These are phyloP conservation scores for Fistulifera solaris DNA, from an alignment of 108 stramenopile genomes.

Conservation along the genomic window DNA sequence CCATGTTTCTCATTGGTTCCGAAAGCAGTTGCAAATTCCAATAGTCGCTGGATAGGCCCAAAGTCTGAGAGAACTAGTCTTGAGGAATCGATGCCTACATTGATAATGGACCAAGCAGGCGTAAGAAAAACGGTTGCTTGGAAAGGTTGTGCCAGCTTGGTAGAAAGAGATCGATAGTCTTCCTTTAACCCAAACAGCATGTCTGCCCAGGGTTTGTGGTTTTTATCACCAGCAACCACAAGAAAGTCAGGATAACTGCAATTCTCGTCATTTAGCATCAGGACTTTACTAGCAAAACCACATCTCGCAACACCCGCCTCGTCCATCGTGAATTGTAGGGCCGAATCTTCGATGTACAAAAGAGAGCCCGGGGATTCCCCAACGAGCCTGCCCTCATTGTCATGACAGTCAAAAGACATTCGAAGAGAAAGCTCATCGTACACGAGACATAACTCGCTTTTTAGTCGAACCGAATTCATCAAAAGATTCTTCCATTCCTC, in stretches of 20 bases:
- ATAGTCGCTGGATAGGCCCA: slow-evolving; percentile 50
- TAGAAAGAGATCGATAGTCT: slow-evolving; percentile 32
- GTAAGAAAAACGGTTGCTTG: slow-evolving; percentile 67
- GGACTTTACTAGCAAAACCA: slow-evolving; percentile 1
- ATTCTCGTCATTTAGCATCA: slow-evolving; percentile 25
- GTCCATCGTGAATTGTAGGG: slow-evolving; percentile 21
- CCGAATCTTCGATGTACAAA: slow-evolving; percentile 20
- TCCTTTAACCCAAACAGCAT: slow-evolving; percentile 55
- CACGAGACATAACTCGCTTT: slow-evolving; percentile 38
- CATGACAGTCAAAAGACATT: slow-evolving; percentile 43
- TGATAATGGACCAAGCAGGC: slow-evolving; percentile 60
- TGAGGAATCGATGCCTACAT: slow-evolving; percentile 54
- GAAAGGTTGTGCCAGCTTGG: slow-evolving; percentile 42
- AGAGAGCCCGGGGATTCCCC: slow-evolving; percentile 22
- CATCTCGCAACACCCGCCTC: slow-evolving; percentile 21
- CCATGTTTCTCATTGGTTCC: slow-evolving; percentile 52
- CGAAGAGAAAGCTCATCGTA: slow-evolving; percentile 35
- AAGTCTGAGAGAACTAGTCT: slow-evolving; percentile 48
- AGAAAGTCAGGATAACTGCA: slow-evolving; percentile 14
- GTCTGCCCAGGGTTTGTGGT: slow-evolving; percentile 35
- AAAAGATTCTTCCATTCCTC: slow-evolving; percentile 38
- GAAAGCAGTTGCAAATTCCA: slow-evolving; percentile 71
- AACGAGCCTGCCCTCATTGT: slow-evolving; percentile 19
- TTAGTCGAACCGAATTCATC: slow-evolving; percentile 10
- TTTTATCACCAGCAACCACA: neutral